Evolutionary conservation across 306 rosid genomes (phyloP).

Genomic region (Arachis hypogaea): DNA sequence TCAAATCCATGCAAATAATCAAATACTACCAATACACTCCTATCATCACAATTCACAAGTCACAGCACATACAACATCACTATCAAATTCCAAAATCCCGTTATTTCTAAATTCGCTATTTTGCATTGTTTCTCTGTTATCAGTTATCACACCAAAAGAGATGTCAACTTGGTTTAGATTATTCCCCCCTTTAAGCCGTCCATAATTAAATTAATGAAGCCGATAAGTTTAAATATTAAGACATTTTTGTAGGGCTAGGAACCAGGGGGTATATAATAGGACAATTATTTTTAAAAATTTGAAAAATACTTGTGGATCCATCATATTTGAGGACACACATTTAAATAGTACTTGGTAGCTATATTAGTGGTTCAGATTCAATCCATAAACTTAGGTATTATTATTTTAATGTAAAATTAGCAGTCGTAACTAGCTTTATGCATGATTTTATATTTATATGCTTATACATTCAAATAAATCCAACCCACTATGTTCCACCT

Average conservation of each 20-base stretch:
- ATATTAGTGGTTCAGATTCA: slow-evolving; percentile 30
- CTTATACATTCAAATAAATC: slow-evolving; percentile 10
- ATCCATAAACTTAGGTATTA: slow-evolving; percentile 11
- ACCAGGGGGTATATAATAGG: not conserved
- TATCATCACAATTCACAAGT: too few relatives aligned
- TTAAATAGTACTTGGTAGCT: slow-evolving; percentile 9
- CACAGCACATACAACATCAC: not conserved
- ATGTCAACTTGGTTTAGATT: slow-evolving; percentile 21
- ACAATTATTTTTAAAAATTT: slow-evolving; percentile 9
- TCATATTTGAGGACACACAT: slow-evolving; percentile 37
- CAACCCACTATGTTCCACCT: slow-evolving; percentile 28
- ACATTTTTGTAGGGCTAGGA: not conserved
- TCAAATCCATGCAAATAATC: too few relatives aligned
- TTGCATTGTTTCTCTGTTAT: not conserved
- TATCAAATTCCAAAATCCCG: not conserved
- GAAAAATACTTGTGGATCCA: slow-evolving; percentile 35
- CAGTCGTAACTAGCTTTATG: not conserved
- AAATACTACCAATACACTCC: not conserved
- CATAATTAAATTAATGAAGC: slow-evolving; percentile 25
- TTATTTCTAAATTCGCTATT: not conserved
- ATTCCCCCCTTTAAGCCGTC: slow-evolving; percentile 25
- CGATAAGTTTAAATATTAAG: slow-evolving; percentile 31
- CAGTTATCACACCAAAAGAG: slow-evolving; percentile 17
- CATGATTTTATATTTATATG: not conserved
- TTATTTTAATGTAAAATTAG: slow-evolving; percentile 3